These are phyloP conservation scores for Rusavskia elegans DNA, from an alignment of 495 filamentous ascomycete species.

Conservation along the genomic window DNA sequence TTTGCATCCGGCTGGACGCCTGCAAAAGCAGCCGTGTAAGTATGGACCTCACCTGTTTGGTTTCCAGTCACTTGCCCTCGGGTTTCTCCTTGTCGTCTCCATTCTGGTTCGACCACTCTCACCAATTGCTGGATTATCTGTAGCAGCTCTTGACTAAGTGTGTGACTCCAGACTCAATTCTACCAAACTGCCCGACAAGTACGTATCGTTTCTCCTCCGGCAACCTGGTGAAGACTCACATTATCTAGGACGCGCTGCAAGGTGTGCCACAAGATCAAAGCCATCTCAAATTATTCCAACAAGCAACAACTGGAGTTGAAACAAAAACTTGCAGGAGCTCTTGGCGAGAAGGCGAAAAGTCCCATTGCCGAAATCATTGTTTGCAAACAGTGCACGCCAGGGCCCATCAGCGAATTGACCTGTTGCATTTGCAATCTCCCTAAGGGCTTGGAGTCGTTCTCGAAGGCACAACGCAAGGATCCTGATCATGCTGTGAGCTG, in stretches of 20 bases:
- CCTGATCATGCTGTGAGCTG: slow-evolving; percentile 31
- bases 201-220: not conserved
- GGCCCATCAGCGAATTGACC: slow-evolving; percentile 20
- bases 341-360: slow-evolving; percentile 13
- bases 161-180: slow-evolving; percentile 13
- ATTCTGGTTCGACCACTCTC: no score
- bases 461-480: slow-evolving; percentile 36
- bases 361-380: slow-evolving; percentile 10
- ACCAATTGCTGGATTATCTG: no score
- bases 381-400: slow-evolving; percentile 16
- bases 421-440: slow-evolving; percentile 28
- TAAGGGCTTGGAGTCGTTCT: slow-evolving; percentile 36
- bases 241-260: slow-evolving; percentile 30
- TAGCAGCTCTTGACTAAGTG: not conserved
- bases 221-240: not conserved
- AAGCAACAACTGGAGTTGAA: slow-evolving; percentile 25
- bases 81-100: no score
- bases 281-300: slow-evolving; percentile 26
- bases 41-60: not conserved
- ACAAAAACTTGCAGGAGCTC: slow-evolving; percentile 12
- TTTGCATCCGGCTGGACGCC: slow-evolving; percentile 20
- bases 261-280: slow-evolving; percentile 27
- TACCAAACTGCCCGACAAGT: slow-evolving; percentile 18
- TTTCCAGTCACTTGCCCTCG: not conserved
- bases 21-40: slow-evolving; percentile 14